These are phyloP conservation scores for Fusarium sp. DNA, from an alignment of 2,329 filamentous ascomycete species.

Conservation along the genomic window DNA sequence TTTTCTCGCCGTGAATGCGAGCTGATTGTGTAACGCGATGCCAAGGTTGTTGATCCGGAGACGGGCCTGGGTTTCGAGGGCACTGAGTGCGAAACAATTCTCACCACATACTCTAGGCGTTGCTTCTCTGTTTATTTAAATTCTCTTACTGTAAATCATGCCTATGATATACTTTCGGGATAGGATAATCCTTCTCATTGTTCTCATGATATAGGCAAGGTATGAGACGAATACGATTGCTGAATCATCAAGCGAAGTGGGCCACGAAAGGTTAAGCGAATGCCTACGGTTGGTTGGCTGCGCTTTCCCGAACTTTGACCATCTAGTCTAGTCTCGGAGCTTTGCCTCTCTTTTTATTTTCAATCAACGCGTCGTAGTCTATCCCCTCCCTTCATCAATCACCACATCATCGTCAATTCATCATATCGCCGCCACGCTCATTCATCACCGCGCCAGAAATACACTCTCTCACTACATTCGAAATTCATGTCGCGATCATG, in stretches of 20 bases:
- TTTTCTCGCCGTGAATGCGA: background rate
- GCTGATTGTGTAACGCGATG: background rate
- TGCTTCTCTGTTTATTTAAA: background rate
- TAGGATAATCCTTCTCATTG: background rate
- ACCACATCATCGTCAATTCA: background rate
- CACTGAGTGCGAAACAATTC: background rate
- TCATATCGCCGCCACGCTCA: background rate
- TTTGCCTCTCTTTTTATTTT: background rate
- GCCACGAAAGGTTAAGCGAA: background rate
- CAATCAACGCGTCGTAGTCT: background rate
- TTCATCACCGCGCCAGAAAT: background rate
- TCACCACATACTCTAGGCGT: background rate
- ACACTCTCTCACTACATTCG: background rate
- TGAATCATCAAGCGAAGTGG: background rate
- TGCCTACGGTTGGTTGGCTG: background rate
- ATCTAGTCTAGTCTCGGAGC: too few relatives aligned
- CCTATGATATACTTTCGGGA: background rate
- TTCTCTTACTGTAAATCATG: accelerated
- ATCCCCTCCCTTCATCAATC: background rate
- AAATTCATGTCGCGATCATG: background rate
- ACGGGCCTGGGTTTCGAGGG: background rate
- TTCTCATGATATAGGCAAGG: background rate
- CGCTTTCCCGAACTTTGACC: background rate
- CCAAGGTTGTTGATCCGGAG: background rate
- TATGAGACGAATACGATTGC: background rate